Conservation (phyloP, 129 eudicot species). For the Glebionis coronaria region DNA sequence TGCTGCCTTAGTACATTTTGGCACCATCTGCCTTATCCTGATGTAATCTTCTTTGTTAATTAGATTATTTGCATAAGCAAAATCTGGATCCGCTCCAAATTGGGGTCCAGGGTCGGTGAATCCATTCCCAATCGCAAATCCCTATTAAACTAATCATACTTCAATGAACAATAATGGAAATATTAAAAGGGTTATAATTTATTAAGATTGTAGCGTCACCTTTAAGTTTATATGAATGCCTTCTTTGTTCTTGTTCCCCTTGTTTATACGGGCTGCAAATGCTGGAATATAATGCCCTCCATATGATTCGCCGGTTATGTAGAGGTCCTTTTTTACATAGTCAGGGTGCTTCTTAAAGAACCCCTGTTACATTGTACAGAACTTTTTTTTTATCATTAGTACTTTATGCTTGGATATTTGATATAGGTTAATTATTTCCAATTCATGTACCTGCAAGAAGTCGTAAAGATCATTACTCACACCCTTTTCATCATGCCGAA, state of each 20-base stretch:
- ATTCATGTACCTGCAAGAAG: constrained; percentile 62
- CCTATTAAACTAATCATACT: constrained; percentile 35
- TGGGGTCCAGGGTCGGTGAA: constrained; percentile 73
- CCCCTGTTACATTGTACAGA: constrained; percentile 34
- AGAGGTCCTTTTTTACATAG: constrained; percentile 55
- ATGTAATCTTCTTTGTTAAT: constrained; percentile 37
- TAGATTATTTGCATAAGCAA: constrained; percentile 45
- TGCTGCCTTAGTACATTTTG: constrained; percentile 51
- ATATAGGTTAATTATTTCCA: background rate
- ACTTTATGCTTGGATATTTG: background rate
- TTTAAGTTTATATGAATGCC: constrained; percentile 68
- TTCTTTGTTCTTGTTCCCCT: constrained; percentile 65
- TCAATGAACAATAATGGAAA: background rate
- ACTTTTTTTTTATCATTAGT: background rate
- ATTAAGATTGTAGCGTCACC: constrained; percentile 27
- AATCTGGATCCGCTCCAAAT: constrained; percentile 57
- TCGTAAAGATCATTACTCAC: constrained; percentile 75
- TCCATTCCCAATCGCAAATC: constrained; percentile 90
- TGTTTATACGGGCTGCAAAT: constrained; percentile 67
- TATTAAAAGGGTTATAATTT: background rate
- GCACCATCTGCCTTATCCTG: constrained; percentile 29
- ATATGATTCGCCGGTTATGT: constrained; percentile 86
- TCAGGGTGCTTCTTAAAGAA: constrained; percentile 69
- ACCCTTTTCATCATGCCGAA: constrained; percentile 68
- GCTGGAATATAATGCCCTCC: constrained; percentile 95